Evolutionary conservation across 2,329 filamentous ascomycete species (phyloP).

Genomic region (Sporothrix euskadiensis): DNA sequence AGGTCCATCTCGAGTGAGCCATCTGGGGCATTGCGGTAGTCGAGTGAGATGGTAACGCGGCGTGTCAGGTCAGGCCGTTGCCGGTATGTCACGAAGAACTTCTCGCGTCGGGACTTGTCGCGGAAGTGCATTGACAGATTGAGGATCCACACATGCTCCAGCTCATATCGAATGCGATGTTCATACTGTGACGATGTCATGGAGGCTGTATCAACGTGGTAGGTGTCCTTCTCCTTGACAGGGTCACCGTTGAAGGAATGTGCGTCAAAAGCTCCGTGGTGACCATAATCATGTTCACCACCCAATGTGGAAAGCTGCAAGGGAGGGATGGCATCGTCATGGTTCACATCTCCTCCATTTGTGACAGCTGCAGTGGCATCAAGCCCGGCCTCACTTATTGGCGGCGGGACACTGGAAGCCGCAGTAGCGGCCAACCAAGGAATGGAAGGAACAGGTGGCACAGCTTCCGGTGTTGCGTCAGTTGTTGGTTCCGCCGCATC

Average conservation of each 20-base stretch:
- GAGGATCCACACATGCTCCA: constrained; percentile 89
- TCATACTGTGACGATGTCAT: constrained; percentile 59
- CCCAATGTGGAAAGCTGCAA: not conserved
- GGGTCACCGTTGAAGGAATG: constrained; percentile 18
- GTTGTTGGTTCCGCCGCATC: not conserved
- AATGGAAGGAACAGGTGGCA: constrained; percentile 28
- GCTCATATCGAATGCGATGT: constrained; percentile 70
- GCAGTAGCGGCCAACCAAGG: not conserved
- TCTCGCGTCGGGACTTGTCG: constrained; percentile 88
- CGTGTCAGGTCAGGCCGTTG: constrained; percentile 78
- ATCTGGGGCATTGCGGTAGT: constrained; percentile 78
- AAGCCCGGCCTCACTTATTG: not conserved
- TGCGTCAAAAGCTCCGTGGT: not conserved
- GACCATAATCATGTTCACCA: not conserved
- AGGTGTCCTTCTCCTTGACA: constrained; percentile 27
- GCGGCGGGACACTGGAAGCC: not conserved
- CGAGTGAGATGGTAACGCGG: constrained; percentile 87
- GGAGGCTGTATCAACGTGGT: constrained; percentile 47
- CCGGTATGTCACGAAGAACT: constrained; percentile 96
- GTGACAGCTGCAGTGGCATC: constrained; percentile 4
- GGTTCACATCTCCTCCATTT: not conserved
- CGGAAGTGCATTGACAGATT: constrained; percentile 98
- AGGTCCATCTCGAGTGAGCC: constrained; percentile 87
- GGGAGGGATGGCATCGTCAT: not conserved
- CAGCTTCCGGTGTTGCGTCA: constrained; percentile 22